A percentile compares a stretch with the other conserved stretches of the same genome.
Evolutionary conservation across 805 yeast genomes (phyloP).

Genomic region (Wickerhamiella alocasiicola): DNA sequence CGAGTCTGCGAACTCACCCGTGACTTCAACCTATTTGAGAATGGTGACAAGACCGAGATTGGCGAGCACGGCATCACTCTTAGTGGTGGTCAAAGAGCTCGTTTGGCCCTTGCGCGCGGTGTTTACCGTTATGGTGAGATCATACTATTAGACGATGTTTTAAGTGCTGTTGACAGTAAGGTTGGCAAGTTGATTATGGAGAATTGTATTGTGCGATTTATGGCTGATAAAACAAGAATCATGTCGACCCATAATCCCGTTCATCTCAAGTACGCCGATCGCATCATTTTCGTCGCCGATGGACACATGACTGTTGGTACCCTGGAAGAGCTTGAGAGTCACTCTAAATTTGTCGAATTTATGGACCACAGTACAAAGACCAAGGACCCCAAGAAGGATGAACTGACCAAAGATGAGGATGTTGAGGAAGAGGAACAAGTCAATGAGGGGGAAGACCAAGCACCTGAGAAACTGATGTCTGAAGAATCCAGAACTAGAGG

Average conservation of each 20-base stretch:
- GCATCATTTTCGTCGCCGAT: slow-evolving; percentile 43
- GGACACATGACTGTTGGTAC: slow-evolving; percentile 47
- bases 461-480: slow-evolving; percentile 7
- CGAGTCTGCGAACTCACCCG: slow-evolving; percentile 52
- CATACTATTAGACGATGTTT: slow-evolving; percentile 63
- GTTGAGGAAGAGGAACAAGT: slow-evolving; percentile 33
- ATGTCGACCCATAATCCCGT: slow-evolving; percentile 79
- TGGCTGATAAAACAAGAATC: slow-evolving; percentile 50
- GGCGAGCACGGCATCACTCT: slow-evolving; percentile 84
- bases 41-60: slow-evolving; percentile 37
- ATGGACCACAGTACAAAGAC: too few species aligned
- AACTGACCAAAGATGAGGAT: neutral
- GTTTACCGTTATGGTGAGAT: slow-evolving; percentile 57
- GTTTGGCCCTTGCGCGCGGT: slow-evolving; percentile 72
- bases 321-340: slow-evolving; percentile 35
- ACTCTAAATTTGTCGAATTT: neutral
- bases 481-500: slow-evolving; percentile 3
- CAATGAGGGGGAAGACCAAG: neutral
- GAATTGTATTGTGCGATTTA: slow-evolving; percentile 48
- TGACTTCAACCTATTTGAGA: slow-evolving; percentile 34
- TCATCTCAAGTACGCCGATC: slow-evolving; percentile 54
- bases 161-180: slow-evolving; percentile 80
- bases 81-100: slow-evolving; percentile 86
- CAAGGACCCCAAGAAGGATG: neutral
- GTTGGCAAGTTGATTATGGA: slow-evolving; percentile 73